Evolutionary conservation across 192 early-diverging fungal species (phyloP), one percentile per base, ranked within the genome.

Genomic region (Allomyces javanicus): DNA sequence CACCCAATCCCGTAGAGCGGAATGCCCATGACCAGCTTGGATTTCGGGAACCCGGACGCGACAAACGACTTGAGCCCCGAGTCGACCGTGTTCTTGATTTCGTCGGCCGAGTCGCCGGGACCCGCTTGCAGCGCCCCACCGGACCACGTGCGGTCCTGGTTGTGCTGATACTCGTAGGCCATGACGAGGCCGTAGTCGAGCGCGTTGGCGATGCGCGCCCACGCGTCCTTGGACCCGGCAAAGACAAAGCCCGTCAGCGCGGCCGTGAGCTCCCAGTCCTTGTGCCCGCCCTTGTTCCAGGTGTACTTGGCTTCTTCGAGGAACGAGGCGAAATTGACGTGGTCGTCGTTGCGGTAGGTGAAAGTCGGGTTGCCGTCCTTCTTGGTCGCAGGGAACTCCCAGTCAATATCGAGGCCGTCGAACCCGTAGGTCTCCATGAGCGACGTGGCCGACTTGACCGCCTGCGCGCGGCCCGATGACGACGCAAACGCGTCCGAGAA

Each of bases 341-440:
- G 45, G 33, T 66, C 65, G 45, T 66, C 33, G 25, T 66, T 58
- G 61, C 24, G 33, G 25, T 11, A 3, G 24, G 65, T 25, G 25
- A 25, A 25, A 5, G 26, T 25, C 50, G 50, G 50, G 50, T 58
- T n/a, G 17, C 14, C 21, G 25, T 25, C 65, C 25, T 61, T 61
- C 17, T 61, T 27, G 5, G 24, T 61, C 5, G 25, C 44, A 4
- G 65, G 65, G 61, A 33, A 66, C 61, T 66, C 65, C 65, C 65
- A 66, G 33, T 66, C 65, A 25, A 66, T 66, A 58, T 66, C 65
- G 25, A 55, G 33, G n/a, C n/a, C 50, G 10, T 58, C 50, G 21
- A 58, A 58, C 17, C 50, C 50, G 50, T 58, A 58, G 50, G 50
- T 58, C 50, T 58, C 50, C 17, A n/a, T n/a, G 17, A 58, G 12